Base-by-base conservation (phyloP, 1,284 basidiomycete genomes). In the Singerocomus inundabilis region DNA sequence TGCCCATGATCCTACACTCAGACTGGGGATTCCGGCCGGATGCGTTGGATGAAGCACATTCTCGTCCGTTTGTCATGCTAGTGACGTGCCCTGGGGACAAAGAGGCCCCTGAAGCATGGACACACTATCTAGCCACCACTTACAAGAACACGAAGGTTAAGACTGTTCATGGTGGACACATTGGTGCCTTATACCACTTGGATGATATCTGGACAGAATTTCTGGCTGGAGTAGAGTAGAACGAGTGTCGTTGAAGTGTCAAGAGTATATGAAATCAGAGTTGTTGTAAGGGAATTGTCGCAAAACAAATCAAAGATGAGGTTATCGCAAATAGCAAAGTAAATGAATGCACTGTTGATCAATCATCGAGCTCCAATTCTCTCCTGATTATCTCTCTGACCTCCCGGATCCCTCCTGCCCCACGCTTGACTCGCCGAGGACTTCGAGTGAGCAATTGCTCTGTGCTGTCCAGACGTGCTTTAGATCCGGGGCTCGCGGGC, bases 331-430 rank as follows among this genome's bases (percentile, higher is more conserved):
- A 64, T 61, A 54, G 32, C 52, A 62, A 57, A 48, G 48, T 67
- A 63, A 47, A 63, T 67, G 58, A 54, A 50, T 69, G 63, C 63
- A 69, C 26, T 55, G 53, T 49, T 38, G 34, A 60, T 77, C 68
- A 86, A 63, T 85, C 82, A 53, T 81, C 72, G 48, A 81, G 67
- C 62, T 90, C 88, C 55, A 91, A 70, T 69, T 91, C 88, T 54
- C 76, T 75, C 57, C 88, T 77, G 61, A 91, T 85, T 59, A 86
- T 81, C 69, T 91, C 88, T 51, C 88, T 72, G 38, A 91, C 88
- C 64, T 88, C 79, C 33, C 88, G 75, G 57, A 91, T 70, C 0
- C 88, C 87, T 32, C 86, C 84, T 13, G 71, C 77, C 60, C 88
- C 85, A 25, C 72, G 73, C 61, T 80, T 84, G 30, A 91, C 82